These are phyloP conservation scores for Coniochaeta hoffmannii DNA, from an alignment of 2,329 filamentous ascomycete species.

Conservation along the genomic window DNA sequence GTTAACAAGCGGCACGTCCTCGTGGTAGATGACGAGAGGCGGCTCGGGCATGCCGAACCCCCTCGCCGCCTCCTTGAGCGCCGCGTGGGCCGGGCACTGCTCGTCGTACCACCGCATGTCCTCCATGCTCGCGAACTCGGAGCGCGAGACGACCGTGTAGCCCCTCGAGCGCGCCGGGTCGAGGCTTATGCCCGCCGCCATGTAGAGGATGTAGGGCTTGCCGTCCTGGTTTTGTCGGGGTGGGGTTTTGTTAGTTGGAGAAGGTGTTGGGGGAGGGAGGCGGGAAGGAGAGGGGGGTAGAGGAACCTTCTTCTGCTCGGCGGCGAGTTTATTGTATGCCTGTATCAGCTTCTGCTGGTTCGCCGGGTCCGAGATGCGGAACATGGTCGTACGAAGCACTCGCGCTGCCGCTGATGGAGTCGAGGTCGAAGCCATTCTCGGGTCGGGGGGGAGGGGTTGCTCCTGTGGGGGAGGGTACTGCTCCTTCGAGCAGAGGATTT, in stretches of 20 bases:
- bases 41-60: conserved; percentile 24
- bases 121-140: conserved; percentile 54
- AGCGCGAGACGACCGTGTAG: conserved; percentile 57
- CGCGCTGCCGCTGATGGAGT: conserved; percentile 3
- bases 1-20: neutral
- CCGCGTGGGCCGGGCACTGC: conserved; percentile 34
- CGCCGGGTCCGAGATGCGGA: conserved; percentile 40
- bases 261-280: conserved; percentile 1
- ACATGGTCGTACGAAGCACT: conserved; percentile 44
- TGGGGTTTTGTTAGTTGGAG: neutral
- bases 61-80: conserved; percentile 28
- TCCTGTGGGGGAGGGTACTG: neutral
- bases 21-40: conserved; percentile 8
- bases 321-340: conserved; percentile 33
- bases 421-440: neutral
- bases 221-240: conserved; percentile 46
- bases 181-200: conserved; percentile 44
- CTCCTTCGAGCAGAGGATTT: neutral
- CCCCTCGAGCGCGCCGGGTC: conserved; percentile 56
- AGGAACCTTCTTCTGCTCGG: conserved; percentile 34
- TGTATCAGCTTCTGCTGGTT: conserved; percentile 36
- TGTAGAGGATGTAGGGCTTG: conserved; percentile 59
- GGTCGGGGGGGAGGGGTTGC: neutral
- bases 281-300: neutral
- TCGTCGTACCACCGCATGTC: conserved; percentile 67